phyloP scores from a whole-genome alignment of 495 filamentous ascomycete species.

The Penicillium simplicissimum region DNA sequence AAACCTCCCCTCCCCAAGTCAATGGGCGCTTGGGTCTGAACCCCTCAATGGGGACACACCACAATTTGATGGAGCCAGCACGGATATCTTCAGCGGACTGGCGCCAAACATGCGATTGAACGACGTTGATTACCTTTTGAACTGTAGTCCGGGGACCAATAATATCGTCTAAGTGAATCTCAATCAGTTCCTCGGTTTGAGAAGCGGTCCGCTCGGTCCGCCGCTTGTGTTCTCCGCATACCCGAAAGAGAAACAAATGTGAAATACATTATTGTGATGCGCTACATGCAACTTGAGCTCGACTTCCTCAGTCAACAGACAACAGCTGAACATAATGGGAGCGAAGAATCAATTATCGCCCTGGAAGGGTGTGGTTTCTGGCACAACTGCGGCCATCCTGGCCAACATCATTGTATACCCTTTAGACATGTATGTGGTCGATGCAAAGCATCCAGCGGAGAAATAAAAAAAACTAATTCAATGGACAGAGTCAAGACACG shows the following conservation, averaged over 20 bases:
- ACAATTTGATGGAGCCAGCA: not conserved
- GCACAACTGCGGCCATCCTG: constrained; percentile 19
- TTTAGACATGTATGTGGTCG: constrained; percentile 16
- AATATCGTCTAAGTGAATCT: constrained; percentile 3
- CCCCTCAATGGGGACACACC: constrained; percentile 6
- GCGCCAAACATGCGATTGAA: constrained; percentile 21
- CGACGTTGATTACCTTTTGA: constrained; percentile 24
- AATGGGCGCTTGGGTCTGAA: constrained; percentile 14
- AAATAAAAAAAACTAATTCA: not conserved
- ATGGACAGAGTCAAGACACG: constrained; percentile 14
- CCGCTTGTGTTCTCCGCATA: not conserved
- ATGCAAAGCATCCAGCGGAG: no score
- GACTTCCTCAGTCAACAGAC: not conserved
- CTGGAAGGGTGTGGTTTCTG: constrained; percentile 18
- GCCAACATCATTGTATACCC: constrained; percentile 21
- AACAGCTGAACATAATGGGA: constrained; percentile 2
- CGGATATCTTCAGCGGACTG: constrained; percentile 13
- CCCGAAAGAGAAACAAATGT: not conserved
- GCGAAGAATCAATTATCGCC: constrained; percentile 10
- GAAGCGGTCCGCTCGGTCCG: constrained; percentile 18
- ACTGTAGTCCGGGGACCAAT: constrained; percentile 16
- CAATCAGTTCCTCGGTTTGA: not conserved
- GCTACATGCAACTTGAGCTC: not conserved
- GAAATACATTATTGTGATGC: not conserved
- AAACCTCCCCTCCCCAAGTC: constrained; percentile 17